A percentile compares a stretch with the other conserved stretches of the same genome.
Conservation (phyloP, 2,329 filamentous ascomycete species). For the Zymoseptoria passerinii region DNA sequence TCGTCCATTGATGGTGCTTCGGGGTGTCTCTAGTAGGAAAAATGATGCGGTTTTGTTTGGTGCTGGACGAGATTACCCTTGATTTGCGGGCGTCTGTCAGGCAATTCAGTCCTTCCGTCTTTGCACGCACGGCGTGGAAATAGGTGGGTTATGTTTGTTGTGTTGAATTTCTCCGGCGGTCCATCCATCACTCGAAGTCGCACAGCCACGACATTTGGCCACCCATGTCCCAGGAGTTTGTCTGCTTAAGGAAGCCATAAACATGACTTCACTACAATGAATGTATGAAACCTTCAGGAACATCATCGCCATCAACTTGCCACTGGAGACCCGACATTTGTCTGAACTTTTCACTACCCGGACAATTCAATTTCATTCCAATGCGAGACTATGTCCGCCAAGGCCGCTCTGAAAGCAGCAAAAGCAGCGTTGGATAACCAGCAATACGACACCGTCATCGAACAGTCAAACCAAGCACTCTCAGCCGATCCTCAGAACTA, state of each 20-base stretch:
- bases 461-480: constrained; percentile 61
- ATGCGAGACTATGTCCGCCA: constrained; percentile 31
- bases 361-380: not conserved
- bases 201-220: not conserved
- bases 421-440: constrained; percentile 68
- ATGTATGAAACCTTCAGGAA: not conserved
- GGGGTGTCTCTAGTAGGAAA: not conserved
- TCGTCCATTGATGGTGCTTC: constrained; percentile 22
- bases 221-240: not conserved
- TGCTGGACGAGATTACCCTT: too few relatives aligned
- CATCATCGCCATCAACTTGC: not conserved
- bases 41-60: not conserved
- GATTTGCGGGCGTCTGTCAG: too few relatives aligned
- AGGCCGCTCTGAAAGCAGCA: constrained; percentile 64
- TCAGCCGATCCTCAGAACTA: constrained; percentile 69
- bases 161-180: not conserved
- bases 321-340: not conserved
- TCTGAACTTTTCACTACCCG: not conserved
- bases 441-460: constrained; percentile 68
- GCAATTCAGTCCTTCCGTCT: too few relatives aligned
- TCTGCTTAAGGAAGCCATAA: not conserved
- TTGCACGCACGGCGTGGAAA: too few relatives aligned
- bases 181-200: not conserved
- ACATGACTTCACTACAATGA: not conserved
- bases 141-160: not conserved